Percentiles rank a stretch among this genome's conserved stretches.
Conservation (phyloP, 2,329 filamentous ascomycete genomes). For the Akanthomyces lecanii region DNA sequence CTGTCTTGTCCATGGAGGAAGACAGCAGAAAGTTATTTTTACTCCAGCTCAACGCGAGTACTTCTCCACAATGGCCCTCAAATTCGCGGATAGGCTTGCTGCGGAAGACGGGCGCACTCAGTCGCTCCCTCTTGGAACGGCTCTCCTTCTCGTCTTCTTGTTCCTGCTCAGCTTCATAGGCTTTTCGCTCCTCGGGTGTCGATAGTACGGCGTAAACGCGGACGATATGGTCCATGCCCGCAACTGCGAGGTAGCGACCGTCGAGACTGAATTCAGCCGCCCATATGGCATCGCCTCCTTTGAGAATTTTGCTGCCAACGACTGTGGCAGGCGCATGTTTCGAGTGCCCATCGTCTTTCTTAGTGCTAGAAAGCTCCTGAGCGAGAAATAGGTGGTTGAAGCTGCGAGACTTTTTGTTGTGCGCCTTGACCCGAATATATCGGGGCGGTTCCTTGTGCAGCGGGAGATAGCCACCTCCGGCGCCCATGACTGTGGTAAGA, state of each 20-base stretch:
- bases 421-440: constrained; percentile 80
- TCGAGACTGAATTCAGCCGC: constrained; percentile 89
- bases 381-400: constrained; percentile 89
- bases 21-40: constrained; percentile 98
- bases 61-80: constrained; percentile 74
- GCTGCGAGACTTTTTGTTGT: constrained; percentile 75
- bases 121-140: constrained; percentile 46
- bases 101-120: constrained; percentile 88
- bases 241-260: constrained; percentile 86
- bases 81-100: constrained; percentile 76
- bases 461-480: constrained; percentile 70
- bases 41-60: constrained; percentile 94
- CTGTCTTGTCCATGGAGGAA: constrained; percentile 97
- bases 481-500: constrained; percentile 71
- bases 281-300: constrained; percentile 72
- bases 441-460: constrained; percentile 83
- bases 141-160: constrained; percentile 27
- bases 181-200: constrained; percentile 70
- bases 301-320: constrained; percentile 38
- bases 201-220: constrained; percentile 86
- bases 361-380: constrained; percentile 73
- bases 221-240: constrained; percentile 80
- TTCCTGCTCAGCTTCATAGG: constrained; percentile 67
- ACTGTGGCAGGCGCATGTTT: constrained; percentile 33
- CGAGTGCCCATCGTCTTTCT: constrained; percentile 29